Conservation (phyloP, 106 monocot species). For the Gastrodia elata region DNA sequence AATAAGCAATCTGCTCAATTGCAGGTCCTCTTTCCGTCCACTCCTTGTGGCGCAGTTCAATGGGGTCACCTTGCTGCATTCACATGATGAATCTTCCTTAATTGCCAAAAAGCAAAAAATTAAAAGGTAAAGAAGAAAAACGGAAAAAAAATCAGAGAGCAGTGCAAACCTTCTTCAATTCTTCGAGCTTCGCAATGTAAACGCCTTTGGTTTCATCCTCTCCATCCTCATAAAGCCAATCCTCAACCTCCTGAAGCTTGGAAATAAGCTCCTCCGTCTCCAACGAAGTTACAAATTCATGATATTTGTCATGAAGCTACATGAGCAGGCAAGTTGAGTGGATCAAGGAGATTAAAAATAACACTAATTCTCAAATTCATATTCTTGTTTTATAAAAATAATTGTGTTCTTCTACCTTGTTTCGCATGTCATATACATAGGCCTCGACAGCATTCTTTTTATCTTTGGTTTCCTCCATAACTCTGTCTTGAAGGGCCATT, state of each 20-base stretch:
- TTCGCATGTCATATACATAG: slow-evolving; percentile 96
- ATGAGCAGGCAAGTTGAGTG: neutral
- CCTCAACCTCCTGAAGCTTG: slow-evolving; percentile 81
- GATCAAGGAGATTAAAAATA: neutral
- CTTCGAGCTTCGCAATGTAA: slow-evolving; percentile 83
- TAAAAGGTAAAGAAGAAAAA: neutral
- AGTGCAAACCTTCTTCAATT: slow-evolving; percentile 66
- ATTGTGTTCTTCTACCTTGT: slow-evolving; percentile 37
- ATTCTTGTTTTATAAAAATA: neutral
- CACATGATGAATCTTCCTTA: neutral
- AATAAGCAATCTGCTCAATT: slow-evolving; percentile 50
- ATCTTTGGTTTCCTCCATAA: slow-evolving; percentile 98
- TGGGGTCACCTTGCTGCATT: slow-evolving; percentile 73
- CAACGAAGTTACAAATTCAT: slow-evolving; percentile 42
- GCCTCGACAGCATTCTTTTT: slow-evolving; percentile 98
- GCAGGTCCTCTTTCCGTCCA: slow-evolving; percentile 54
- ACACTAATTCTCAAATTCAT: neutral
- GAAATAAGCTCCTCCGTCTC: slow-evolving; percentile 54
- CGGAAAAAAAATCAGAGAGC: too few relatives aligned
- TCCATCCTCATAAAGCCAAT: slow-evolving; percentile 98
- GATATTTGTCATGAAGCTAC: slow-evolving; percentile 82
- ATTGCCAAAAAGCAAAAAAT: neutral
- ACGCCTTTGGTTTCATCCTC: slow-evolving; percentile 93
- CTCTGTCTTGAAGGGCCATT: slow-evolving; percentile 91
- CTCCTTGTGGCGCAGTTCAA: slow-evolving; percentile 74